phyloP scores from a whole-genome alignment of 495 filamentous ascomycete species.

The Talaromyces trachyspermus region DNA sequence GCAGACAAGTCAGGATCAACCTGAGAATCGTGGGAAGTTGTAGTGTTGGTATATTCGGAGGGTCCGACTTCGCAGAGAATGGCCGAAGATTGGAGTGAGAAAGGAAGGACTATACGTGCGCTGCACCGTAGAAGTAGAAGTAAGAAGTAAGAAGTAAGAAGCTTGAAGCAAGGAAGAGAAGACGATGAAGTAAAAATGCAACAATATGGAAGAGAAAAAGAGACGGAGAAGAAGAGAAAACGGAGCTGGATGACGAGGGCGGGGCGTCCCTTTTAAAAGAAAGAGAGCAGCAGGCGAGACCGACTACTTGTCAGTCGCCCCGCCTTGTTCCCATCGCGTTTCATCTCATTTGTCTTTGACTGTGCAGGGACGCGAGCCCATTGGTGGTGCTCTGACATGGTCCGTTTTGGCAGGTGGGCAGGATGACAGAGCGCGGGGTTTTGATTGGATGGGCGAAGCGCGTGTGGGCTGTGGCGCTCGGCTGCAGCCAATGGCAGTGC shows the following conservation, averaged over 20 bases:
- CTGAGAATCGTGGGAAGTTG: neutral
- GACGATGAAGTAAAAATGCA: neutral
- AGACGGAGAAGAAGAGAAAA: too few species aligned
- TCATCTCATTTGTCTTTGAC: neutral
- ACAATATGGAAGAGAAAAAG: too few species aligned
- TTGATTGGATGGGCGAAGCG: too few species aligned
- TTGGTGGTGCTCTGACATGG: too few species aligned
- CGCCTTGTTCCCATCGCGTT: too few species aligned
- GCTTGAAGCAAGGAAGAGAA: neutral
- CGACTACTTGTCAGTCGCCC: too few species aligned
- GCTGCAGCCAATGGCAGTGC: too few species aligned
- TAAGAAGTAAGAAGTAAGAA: neutral
- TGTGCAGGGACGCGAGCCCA: too few species aligned
- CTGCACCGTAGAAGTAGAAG: neutral
- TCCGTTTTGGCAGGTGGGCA: too few species aligned
- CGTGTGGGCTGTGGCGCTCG: too few species aligned
- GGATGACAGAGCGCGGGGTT: too few species aligned
- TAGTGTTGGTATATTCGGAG: neutral
- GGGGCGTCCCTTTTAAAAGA: neutral
- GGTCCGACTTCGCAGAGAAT: slow-evolving; percentile 4
- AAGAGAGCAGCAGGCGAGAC: neutral
- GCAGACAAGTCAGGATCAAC: slow-evolving; percentile 4
- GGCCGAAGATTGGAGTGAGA: neutral
- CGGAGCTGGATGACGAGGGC: too few species aligned
- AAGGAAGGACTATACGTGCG: slow-evolving; percentile 5